phyloP scores from a whole-genome alignment of 73 alveolate genomes.

The Paramecium octaurelia region DNA sequence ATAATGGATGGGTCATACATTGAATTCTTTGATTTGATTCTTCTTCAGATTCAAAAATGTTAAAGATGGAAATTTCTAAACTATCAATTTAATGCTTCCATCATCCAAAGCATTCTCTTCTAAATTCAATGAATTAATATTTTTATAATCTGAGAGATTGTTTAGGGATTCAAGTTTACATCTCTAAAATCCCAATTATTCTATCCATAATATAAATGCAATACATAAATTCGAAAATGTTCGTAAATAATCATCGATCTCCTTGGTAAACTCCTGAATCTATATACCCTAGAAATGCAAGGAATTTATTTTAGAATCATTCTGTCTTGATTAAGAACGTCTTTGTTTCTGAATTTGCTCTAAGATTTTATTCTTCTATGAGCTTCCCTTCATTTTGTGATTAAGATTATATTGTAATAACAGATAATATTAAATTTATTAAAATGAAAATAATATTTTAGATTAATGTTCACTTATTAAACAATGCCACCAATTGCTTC shows the following conservation, averaged over 20 bases:
- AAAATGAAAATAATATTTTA: not conserved
- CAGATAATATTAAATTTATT: not conserved
- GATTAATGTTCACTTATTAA: not conserved
- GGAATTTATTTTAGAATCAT: not conserved
- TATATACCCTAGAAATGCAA: not conserved
- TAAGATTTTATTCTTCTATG: not conserved
- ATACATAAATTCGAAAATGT: not conserved
- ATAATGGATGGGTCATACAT: not conserved
- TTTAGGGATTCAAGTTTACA: not conserved
- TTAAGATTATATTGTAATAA: not conserved
- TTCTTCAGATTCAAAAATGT: not conserved
- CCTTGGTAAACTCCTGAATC: not conserved
- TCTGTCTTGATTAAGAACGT: not conserved
- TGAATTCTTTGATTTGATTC: not conserved
- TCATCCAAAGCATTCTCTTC: not conserved
- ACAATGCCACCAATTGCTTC: not conserved
- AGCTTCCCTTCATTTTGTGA: conserved; percentile 5
- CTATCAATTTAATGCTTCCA: not conserved
- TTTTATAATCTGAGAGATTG: not conserved
- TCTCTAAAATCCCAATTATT: not conserved
- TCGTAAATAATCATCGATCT: not conserved
- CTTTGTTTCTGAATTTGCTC: not conserved
- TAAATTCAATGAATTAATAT: not conserved
- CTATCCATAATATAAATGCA: not conserved
- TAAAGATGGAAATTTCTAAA: not conserved